Percentiles rank a stretch among this genome's conserved stretches.
phyloP scores from a whole-genome alignment of 75 land plant species.

The Azolla pinnata region DNA sequence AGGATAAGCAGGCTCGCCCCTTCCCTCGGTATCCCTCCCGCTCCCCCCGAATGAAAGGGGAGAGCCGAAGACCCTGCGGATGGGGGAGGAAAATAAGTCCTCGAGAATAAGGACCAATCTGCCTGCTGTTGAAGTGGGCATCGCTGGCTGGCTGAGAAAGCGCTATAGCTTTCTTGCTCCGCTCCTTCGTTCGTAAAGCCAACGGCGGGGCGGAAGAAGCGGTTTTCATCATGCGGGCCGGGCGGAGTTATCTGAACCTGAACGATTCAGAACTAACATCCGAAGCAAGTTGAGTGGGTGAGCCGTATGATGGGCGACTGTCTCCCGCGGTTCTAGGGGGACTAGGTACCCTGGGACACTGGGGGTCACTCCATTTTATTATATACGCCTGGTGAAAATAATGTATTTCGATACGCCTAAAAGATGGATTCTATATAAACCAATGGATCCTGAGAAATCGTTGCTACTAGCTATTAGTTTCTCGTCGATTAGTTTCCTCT shows the following conservation, averaged over 20 bases:
- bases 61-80: background rate
- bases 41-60: background rate
- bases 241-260: background rate
- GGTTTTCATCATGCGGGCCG: no score
- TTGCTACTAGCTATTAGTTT: background rate
- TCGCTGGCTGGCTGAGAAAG: background rate
- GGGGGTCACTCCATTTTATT: background rate
- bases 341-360: background rate
- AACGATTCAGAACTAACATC: background rate
- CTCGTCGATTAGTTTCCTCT: conserved; percentile 1
- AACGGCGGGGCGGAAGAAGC: no score
- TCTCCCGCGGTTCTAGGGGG: background rate
- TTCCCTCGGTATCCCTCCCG: background rate
- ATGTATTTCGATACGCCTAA: background rate
- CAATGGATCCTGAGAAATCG: background rate
- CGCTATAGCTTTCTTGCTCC: background rate
- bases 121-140: background rate
- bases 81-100: background rate
- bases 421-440: no score
- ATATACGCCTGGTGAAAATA: background rate
- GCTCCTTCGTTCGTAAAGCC: no score
- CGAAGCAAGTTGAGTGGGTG: no score
- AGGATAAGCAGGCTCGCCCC: background rate
- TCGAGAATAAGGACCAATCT: background rate
- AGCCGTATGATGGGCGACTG: background rate